Conservation (phyloP, 352 stramenopile genomes). For the Thalassiosira ordinaria region DNA sequence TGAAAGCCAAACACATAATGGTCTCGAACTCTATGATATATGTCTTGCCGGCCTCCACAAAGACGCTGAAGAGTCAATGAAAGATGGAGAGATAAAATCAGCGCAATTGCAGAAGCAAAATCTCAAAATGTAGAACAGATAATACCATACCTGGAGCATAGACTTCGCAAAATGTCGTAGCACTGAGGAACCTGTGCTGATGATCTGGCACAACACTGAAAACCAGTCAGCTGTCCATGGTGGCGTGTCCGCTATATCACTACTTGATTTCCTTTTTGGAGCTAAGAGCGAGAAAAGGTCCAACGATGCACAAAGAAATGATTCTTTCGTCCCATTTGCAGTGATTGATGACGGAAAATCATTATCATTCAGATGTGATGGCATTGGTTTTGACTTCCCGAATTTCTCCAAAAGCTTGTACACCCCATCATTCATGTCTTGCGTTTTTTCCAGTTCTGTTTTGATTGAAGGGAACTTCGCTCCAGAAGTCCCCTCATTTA, state of each 20-base stretch:
- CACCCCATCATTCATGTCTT: conserved; percentile 72
- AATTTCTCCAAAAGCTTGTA: conserved; percentile 64
- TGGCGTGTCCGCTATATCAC: not conserved
- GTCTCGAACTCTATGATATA: conserved; percentile 81
- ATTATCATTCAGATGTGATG: conserved; percentile 22
- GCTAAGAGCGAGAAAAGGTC: conserved; percentile 57
- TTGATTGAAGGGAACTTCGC: conserved; percentile 39
- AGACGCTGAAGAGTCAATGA: too few relatives aligned
- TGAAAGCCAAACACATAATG: conserved; percentile 81
- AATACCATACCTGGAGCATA: too few relatives aligned
- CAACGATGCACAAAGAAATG: conserved; percentile 53
- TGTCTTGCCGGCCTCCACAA: conserved; percentile 67
- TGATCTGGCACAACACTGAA: conserved; percentile 80
- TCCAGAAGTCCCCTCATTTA: conserved; percentile 4
- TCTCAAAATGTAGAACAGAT: too few relatives aligned
- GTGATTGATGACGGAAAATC: conserved; percentile 24
- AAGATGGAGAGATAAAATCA: too few relatives aligned
- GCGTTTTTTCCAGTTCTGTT: conserved; percentile 49
- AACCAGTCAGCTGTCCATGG: conserved; percentile 67
- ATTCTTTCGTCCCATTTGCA: conserved; percentile 38
- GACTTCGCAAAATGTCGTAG: conserved; percentile 66
- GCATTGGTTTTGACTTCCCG: conserved; percentile 43
- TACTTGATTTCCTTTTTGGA: conserved; percentile 40
- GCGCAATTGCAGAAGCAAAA: too few relatives aligned
- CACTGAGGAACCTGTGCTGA: conserved; percentile 55